Evolutionary conservation across 1,284 basidiomycete species (phyloP).

Genomic region (Sporisorium exsertum): DNA sequence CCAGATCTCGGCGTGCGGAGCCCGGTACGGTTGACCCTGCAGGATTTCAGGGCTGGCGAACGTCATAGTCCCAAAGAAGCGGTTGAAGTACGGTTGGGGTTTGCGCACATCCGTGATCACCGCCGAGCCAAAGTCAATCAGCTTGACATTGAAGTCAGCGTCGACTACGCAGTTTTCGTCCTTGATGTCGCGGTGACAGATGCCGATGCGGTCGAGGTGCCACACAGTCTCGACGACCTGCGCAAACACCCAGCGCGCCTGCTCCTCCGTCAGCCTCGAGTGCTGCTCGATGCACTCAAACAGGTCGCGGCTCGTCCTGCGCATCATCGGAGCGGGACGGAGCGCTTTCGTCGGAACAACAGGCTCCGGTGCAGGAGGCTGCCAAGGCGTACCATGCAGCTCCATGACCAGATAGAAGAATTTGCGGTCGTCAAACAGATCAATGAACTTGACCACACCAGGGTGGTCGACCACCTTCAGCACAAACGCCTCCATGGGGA

Average conservation of each 20-base stretch:
- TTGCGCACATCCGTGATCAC: slow-evolving; percentile 78
- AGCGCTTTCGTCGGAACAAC: slow-evolving; percentile 13
- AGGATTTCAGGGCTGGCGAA: slow-evolving; percentile 78
- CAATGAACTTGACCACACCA: slow-evolving; percentile 83
- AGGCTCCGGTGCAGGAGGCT: slow-evolving; percentile 36
- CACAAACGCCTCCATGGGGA: slow-evolving; percentile 85
- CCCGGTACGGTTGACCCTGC: slow-evolving; percentile 75
- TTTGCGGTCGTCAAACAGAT: slow-evolving; percentile 82
- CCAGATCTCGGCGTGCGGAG: slow-evolving; percentile 88
- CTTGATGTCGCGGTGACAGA: slow-evolving; percentile 91
- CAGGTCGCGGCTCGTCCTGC: slow-evolving; percentile 85
- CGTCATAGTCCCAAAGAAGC: slow-evolving; percentile 65
- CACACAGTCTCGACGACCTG: slow-evolving; percentile 87
- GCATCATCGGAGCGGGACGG: slow-evolving; percentile 72
- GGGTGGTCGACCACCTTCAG: slow-evolving; percentile 81
- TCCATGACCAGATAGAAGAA: slow-evolving; percentile 94
- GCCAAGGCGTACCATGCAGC: slow-evolving; percentile 88
- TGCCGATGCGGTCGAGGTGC: slow-evolving; percentile 81
- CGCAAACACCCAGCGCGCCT: slow-evolving; percentile 83
- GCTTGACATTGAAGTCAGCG: slow-evolving; percentile 76
- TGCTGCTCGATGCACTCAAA: slow-evolving; percentile 94
- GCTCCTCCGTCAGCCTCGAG: slow-evolving; percentile 81
- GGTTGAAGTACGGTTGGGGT: slow-evolving; percentile 77
- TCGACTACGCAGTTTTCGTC: slow-evolving; percentile 90
- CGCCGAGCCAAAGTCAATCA: slow-evolving; percentile 93